A percentile compares a stretch with the other conserved stretches of the same genome.
Evolutionary conservation across 306 rosid species (phyloP).

Genomic region (Nissolia schottii): DNA sequence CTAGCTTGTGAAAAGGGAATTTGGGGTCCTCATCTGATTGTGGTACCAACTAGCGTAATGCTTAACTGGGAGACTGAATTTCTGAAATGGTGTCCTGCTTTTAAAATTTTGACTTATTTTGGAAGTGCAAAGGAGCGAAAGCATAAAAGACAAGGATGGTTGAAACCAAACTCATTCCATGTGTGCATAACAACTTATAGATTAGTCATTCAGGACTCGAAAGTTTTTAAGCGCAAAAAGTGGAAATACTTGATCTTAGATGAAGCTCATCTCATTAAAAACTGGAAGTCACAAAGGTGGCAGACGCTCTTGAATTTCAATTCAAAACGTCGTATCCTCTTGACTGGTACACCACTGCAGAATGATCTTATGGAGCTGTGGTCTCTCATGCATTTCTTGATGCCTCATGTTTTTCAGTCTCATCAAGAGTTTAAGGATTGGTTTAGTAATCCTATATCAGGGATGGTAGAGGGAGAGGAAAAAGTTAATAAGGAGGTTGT

Average conservation of each 20-base stretch:
- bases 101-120: conserved; percentile 86
- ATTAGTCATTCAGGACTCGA: conserved; percentile 94
- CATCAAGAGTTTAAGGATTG: conserved; percentile 99
- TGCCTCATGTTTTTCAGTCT: conserved; percentile 98
- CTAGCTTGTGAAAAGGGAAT: conserved; percentile 97
- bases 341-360: conserved; percentile 96
- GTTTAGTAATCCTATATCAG: conserved; percentile 98
- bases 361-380: conserved; percentile 99
- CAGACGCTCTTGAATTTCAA: conserved; percentile 96
- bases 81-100: conserved; percentile 99
- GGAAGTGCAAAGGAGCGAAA: conserved; percentile 97
- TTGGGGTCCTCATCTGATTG: conserved; percentile 99
- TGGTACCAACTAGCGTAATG: conserved; percentile 99
- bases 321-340: conserved; percentile 85
- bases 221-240: conserved; percentile 98
- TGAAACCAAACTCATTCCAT: conserved; percentile 92
- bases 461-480: conserved; percentile 99
- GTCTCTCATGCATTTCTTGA: conserved; percentile 99
- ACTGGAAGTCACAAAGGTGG: conserved; percentile 99
- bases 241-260: conserved; percentile 98
- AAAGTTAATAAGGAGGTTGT: conserved; percentile 95
- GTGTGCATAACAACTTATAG: conserved; percentile 95
- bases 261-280: conserved; percentile 97
- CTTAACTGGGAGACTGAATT: conserved; percentile 99
- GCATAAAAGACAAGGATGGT: conserved; percentile 92